Evolutionary conservation across 768 basidiomycete species (phyloP).

Genomic region (Podaxis sp.): DNA sequence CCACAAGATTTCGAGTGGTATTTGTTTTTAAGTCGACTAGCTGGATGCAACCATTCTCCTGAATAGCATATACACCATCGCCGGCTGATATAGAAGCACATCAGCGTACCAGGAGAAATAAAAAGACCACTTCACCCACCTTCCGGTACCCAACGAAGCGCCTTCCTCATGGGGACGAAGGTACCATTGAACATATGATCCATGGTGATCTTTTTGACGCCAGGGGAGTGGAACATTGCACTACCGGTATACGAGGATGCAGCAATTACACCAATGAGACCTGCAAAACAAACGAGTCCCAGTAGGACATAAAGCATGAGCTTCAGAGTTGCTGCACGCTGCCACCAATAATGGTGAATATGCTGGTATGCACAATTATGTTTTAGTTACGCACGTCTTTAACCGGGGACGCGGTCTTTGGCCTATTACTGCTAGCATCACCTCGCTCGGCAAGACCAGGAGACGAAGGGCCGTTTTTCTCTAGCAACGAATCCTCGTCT

Average conservation of each 20-base stretch:
- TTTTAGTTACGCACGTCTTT: not conserved
- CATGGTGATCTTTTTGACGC: constrained; percentile 69
- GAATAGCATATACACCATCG: constrained; percentile 84
- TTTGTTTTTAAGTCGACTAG: constrained; percentile 82
- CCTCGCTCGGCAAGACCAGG: constrained; percentile 28
- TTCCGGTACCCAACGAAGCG: constrained; percentile 86
- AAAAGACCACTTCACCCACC: constrained; percentile 42
- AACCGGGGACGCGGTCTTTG: constrained; percentile 5
- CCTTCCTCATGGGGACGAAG: constrained; percentile 45
- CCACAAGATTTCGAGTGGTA: constrained; percentile 56
- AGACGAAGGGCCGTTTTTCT: constrained; percentile 33
- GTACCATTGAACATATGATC: constrained; percentile 94
- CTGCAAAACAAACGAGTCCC: constrained; percentile 55
- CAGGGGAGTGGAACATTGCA: constrained; percentile 43
- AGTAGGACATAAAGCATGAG: constrained; percentile 59
- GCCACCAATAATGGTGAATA: not conserved
- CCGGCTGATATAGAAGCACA: constrained; percentile 54
- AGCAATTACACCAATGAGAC: constrained; percentile 71
- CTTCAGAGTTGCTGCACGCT: constrained; percentile 37
- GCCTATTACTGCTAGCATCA: constrained; percentile 17
- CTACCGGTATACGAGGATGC: constrained; percentile 66
- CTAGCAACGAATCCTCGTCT: constrained; percentile 61
- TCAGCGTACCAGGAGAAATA: not conserved
- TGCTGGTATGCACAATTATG: not conserved
- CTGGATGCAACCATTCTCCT: constrained; percentile 58